Evolutionary conservation across 192 early-diverging fungal species (phyloP).

Genomic region (Chytriomyces hyalinus): DNA sequence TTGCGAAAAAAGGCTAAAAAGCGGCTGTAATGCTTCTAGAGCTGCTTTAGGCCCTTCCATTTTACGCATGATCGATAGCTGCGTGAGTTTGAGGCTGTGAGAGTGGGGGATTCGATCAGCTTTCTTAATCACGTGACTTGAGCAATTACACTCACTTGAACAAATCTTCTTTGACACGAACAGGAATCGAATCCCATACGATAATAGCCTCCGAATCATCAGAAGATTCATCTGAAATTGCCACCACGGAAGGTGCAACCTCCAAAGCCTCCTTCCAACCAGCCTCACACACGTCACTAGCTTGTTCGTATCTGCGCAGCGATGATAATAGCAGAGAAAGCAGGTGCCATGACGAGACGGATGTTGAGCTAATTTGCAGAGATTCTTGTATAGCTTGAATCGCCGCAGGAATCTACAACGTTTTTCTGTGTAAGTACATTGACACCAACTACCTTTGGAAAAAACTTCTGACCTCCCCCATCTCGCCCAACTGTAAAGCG

Average conservation of each 20-base stretch:
- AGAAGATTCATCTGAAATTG: conserved; percentile 14
- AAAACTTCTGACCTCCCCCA: conserved; percentile 50
- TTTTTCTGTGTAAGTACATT: background rate
- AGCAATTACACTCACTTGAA: conserved; percentile 44
- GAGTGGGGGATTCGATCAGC: background rate
- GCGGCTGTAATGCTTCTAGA: conserved; percentile 44
- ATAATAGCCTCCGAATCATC: conserved; percentile 35
- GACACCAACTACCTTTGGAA: background rate
- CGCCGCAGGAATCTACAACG: conserved; percentile 44
- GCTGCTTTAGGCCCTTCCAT: conserved; percentile 42
- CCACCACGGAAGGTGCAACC: background rate
- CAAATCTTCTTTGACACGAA: conserved; percentile 43
- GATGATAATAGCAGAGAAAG: conserved; percentile 53
- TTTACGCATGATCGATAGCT: conserved; percentile 44
- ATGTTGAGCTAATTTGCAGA: conserved; percentile 36
- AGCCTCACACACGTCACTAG: conserved; percentile 46
- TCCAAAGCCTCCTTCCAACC: conserved; percentile 52
- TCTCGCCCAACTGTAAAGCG: conserved; percentile 52
- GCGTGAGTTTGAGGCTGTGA: conserved; percentile 54
- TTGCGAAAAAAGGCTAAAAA: conserved; percentile 39
- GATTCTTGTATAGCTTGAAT: conserved; percentile 45
- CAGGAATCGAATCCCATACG: conserved; percentile 36
- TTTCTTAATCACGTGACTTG: background rate
- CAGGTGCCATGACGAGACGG: conserved; percentile 54
- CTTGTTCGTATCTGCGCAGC: conserved; percentile 43